Evolutionary conservation across 805 yeast genomes (phyloP).

Genomic region (Vanderwaltozyma polyspora): DNA sequence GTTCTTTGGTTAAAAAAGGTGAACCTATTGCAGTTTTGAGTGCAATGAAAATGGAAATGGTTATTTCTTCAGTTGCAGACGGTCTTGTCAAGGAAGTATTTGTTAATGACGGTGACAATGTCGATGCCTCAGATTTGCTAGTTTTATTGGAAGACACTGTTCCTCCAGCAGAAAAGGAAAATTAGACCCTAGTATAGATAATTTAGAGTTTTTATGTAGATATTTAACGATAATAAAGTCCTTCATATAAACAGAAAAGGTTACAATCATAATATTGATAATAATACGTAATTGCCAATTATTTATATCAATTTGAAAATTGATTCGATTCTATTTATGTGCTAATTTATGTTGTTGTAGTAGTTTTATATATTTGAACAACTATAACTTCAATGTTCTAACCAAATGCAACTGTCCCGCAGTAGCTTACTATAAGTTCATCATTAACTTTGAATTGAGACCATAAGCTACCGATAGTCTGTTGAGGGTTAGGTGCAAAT

Average conservation of each 20-base stretch:
- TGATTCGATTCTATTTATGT: no score
- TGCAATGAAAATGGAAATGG: slow-evolving; percentile 99
- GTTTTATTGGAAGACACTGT: slow-evolving; percentile 35
- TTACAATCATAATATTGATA: no score
- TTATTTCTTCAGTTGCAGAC: slow-evolving; percentile 76
- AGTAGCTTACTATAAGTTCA: slow-evolving; percentile 27
- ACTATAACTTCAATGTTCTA: no score
- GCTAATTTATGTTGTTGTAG: no score
- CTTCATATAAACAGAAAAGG: background rate
- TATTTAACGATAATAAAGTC: background rate
- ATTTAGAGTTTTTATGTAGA: background rate
- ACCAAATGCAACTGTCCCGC: slow-evolving; percentile 28
- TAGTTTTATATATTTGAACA: no score
- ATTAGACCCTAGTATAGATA: background rate
- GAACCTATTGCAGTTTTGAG: slow-evolving; percentile 84
- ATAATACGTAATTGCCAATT: no score
- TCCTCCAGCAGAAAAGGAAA: slow-evolving; percentile 1
- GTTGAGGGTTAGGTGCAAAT: slow-evolving; percentile 29
- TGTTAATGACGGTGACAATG: slow-evolving; percentile 85
- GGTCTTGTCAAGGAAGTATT: slow-evolving; percentile 69
- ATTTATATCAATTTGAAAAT: no score
- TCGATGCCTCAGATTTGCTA: slow-evolving; percentile 83
- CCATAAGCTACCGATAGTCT: slow-evolving; percentile 25
- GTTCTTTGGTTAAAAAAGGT: slow-evolving; percentile 83
- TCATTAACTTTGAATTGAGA: slow-evolving; percentile 22